phyloP scores from a whole-genome alignment of 352 stramenopile genomes.

The Globisporangium carolinianum region DNA sequence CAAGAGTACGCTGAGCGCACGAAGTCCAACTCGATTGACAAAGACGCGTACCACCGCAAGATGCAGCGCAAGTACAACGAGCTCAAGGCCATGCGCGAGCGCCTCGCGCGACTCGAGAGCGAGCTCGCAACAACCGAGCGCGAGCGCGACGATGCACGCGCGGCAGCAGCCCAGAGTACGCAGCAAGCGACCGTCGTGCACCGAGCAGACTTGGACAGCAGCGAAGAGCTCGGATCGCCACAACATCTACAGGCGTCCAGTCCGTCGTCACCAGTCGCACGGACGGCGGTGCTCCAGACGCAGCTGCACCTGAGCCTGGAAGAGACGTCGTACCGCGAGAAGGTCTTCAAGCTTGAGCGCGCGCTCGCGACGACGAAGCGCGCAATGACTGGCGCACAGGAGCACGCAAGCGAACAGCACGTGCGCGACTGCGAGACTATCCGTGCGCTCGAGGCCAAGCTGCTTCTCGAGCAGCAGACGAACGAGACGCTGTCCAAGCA shows the following conservation, averaged over 20 bases:
- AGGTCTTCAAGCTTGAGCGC: constrained; percentile 50
- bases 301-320: constrained; percentile 16
- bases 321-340: constrained; percentile 38
- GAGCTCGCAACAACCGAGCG: constrained; percentile 24
- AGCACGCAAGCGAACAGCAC: constrained; percentile 11
- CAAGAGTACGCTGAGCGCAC: constrained; percentile 51
- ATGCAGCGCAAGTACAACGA: constrained; percentile 72
- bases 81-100: constrained; percentile 42
- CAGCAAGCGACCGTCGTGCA: constrained; percentile 5
- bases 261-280: background rate
- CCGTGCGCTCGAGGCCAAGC: constrained; percentile 35
- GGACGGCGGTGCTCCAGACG: background rate
- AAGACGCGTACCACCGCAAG: constrained; percentile 53
- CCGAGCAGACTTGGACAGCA: constrained; percentile 8
- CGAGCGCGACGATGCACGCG: constrained; percentile 32
- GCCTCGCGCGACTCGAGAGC: constrained; percentile 35
- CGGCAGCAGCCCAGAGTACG: constrained; percentile 6
- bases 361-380: constrained; percentile 37
- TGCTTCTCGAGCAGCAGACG: constrained; percentile 43
- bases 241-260: background rate
- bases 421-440: constrained; percentile 23
- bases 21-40: constrained; percentile 36
- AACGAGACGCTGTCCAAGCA: constrained; percentile 40
- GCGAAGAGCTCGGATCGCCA: background rate
- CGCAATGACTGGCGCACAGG: constrained; percentile 16